Base-by-base conservation (phyloP, 2,329 filamentous ascomycete species). In the Coniosporium tulheliwenetii region DNA sequence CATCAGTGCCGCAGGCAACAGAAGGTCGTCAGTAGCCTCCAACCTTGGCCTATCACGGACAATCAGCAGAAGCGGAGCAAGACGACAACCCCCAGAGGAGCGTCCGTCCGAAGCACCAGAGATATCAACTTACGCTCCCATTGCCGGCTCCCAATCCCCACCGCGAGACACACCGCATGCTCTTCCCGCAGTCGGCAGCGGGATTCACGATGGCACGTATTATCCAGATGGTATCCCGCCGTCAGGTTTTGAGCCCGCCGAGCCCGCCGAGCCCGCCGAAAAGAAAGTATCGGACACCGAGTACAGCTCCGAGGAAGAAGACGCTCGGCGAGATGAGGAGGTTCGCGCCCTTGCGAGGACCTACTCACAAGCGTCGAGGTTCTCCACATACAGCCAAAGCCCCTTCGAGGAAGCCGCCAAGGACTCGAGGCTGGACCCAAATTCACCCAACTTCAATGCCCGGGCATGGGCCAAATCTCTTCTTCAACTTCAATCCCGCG, bases 401-500 rank as follows among this genome's bases (percentile, higher is more conserved):
- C 60, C 60, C 2, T 62, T 63, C 40, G 41, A 56, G 16, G 19
- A 26, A 26, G 61, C 64, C 10, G 52, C 58, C 26, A 48, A 60
- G 29, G 62, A 57, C 42, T 66, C 65, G 1, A 50, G 57, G 8
- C 51, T 69, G n/a, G 64, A 70, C 43, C 66, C 67, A 13, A 51
- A 58, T 47, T 60, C 63, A 38, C 50, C 58, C 2, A 59, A 69
- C 48, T 70, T 70, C 59, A 62, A 60, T 36, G 62, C 65, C 14
- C 54, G 66, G 30, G 55, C 60, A 45, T 70, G 66, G 66, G 62
- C 64, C 36, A 68, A 66, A 51, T 62, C 64, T 14, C 64, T 69
- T 57, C 59, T 69, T 44, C 64, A 69, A 46, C 45, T 69, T 36
- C 59, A 62, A 36, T 56, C 59, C 2, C 50, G 55, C 31, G 65